Evolutionary conservation across 306 rosid species (phyloP).

Genomic region (Herpetospermum pedunculosum): DNA sequence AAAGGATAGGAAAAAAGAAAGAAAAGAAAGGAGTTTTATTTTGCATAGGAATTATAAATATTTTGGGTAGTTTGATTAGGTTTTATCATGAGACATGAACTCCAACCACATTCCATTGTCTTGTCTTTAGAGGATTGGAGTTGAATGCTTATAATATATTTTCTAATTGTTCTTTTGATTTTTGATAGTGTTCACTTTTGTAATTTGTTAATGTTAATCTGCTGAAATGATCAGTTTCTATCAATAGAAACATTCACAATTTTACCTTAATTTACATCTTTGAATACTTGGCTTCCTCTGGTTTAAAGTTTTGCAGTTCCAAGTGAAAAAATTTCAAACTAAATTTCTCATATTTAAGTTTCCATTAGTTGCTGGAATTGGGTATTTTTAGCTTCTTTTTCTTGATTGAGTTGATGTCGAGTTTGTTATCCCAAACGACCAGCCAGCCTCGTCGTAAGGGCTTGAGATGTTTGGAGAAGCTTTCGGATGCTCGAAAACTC

Average conservation of each 20-base stretch:
- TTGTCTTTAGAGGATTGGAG: neutral
- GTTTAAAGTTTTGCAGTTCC: neutral
- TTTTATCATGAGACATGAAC: neutral
- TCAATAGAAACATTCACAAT: neutral
- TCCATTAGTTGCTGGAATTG: neutral
- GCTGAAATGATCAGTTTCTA: neutral
- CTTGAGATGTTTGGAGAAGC: neutral
- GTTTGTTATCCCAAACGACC: neutral
- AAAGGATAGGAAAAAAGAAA: neutral
- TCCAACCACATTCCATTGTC: neutral
- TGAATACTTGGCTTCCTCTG: neutral
- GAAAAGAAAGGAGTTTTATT: neutral
- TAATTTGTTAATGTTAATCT: neutral
- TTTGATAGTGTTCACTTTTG: neutral
- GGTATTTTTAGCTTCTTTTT: neutral
- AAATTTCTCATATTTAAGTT: no score
- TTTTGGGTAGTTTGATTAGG: neutral
- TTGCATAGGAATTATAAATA: slow-evolving; percentile 1
- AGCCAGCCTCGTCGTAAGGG: no score
- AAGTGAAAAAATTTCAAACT: no score
- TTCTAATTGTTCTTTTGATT: neutral
- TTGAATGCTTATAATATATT: neutral
- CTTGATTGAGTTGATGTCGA: neutral
- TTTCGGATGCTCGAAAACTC: neutral
- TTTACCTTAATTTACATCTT: neutral